Evolutionary conservation across 2,329 filamentous ascomycete genomes (phyloP), one percentile per base, ranked within the genome.

Genomic region (Fusarium sp.): DNA sequence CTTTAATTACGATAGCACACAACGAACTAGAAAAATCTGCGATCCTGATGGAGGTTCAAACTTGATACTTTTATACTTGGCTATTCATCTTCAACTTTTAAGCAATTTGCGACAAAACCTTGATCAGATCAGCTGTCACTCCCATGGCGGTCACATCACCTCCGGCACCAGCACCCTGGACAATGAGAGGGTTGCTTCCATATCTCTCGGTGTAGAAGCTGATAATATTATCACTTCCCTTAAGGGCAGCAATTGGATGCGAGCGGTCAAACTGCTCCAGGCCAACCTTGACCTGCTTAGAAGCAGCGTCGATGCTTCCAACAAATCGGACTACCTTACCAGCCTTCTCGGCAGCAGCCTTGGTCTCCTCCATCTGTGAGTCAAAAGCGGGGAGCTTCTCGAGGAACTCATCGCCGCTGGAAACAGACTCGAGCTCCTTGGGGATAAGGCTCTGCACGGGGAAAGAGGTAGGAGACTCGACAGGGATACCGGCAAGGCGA

Each of bases 141-240:
- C 96, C 96, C 95, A 98, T 98, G 27, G 96, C 96, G 33, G 96
- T 99, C 53, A 98, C 94, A 44, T 97, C 94, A 68, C 92, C 94
- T 73, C 96, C 96, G 25, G 96, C 96, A 64, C 94, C 96, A 35
- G 93, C 94, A 62, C 96, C 96, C 82, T 98, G 95, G 67, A 99
- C 88, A 76, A 97, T 97, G 67, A 99, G 84, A 43, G 96, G 94
- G 80, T 95, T 96, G 77, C 84, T 87, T 60, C 94, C 94, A 77
- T 99, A 99, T 74, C 96, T 87, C 85, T 96, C 92, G 7, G 96
- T 99, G 82, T 97, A 97, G 84, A 99, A 97, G 84, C 91, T 97
- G 77, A 99, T 97, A 78, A 99, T 97, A 83, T 99, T 99, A 78
- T 98, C 96, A 79, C 94, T 98, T 35, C 96, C 96, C 86, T 97